Base-by-base conservation (phyloP, 192 early-diverging fungal genomes). In the Kappamyces sp. region DNA sequence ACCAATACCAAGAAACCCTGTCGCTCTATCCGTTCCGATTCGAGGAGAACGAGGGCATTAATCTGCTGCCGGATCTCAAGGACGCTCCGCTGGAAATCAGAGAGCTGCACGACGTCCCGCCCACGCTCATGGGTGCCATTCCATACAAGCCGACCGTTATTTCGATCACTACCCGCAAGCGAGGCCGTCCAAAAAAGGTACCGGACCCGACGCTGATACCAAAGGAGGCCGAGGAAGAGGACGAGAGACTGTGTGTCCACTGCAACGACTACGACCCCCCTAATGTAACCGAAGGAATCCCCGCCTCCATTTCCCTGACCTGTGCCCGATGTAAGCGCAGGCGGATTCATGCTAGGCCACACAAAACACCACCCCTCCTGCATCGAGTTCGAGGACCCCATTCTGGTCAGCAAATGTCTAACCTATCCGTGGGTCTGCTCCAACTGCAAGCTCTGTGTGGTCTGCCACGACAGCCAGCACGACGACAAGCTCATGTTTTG, bases 401-500 rank as follows among this genome's bases (percentile, higher is more conserved):
- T 75, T 2, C 52, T 78, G 42, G 62, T 76, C 3, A 38, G 47
- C 47, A 78, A 78, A 51, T 64, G 53, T 3, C 55, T 69, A 50
- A 74, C 63, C 9, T 73, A 75, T 40, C 43, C 52, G 36, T 82
- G 79, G 79, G 66, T 71, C 36, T 82, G 79, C 49, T 62, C 63
- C 52, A 65, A 71, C 38, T 83, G 80, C 60, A 80, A 80, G 64
- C 54, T 64, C 40, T 83, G 80, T 53, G 47, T 51, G 10, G 58
- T 63, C 35, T 83, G 80, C 62, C 32, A 68, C 31, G 49, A 66
- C 40, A 69, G 75, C 2, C 77, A 75, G n/a, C 73, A 80, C 47
- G 80, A 83, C 40, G 67, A 62, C 47, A 71, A 71, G 52, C 52
- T 83, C 35, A 42, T 83, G 51, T 69, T 83, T 23, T 83, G 80